Conservation (phyloP, 73 alveolate genomes). For the Vitrella brassicaformis region DNA sequence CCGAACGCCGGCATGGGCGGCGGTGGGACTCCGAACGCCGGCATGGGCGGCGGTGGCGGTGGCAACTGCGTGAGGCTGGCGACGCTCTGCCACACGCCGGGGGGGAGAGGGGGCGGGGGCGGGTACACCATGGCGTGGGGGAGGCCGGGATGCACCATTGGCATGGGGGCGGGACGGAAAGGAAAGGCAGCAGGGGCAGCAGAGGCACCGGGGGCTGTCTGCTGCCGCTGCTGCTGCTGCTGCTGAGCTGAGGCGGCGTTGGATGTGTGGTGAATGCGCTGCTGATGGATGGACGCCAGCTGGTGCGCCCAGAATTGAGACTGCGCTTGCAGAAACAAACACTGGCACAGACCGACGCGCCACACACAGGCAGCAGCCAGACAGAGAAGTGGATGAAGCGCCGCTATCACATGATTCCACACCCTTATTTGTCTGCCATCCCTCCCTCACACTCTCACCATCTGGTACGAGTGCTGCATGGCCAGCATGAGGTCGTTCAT, state of each 20-base stretch:
- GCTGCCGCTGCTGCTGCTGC: background rate
- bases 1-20: no score
- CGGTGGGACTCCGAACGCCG: no score
- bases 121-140: background rate
- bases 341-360: no score
- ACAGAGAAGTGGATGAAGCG: background rate
- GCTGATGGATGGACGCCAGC: background rate
- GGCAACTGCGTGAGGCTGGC: no score
- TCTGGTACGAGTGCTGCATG: background rate
- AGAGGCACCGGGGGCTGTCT: background rate
- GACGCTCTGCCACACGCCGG: no score
- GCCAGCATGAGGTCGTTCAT: background rate
- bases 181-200: background rate
- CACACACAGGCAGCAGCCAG: background rate
- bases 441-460: background rate
- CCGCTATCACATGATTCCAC: background rate
- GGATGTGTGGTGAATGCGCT: background rate
- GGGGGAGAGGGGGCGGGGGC: no score
- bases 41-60: no score
- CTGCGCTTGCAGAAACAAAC: background rate
- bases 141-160: background rate
- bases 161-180: background rate
- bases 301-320: background rate
- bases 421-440: background rate
- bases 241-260: background rate